Percentiles rank a stretch among this genome's conserved stretches.
Evolutionary conservation across 768 basidiomycete species (phyloP).

Genomic region (Lentinula sp.): DNA sequence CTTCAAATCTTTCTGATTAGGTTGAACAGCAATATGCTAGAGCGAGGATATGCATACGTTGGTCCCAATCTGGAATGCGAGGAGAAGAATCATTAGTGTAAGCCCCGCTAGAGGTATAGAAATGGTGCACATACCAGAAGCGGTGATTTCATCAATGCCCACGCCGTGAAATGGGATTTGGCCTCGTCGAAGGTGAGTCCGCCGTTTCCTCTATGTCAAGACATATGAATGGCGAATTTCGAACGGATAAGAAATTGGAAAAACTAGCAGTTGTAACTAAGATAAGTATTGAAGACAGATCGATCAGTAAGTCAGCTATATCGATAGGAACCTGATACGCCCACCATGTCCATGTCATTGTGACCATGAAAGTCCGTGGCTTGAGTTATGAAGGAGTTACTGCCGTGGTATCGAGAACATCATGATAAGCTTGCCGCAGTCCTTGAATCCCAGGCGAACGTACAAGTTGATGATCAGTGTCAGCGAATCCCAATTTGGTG

Average conservation of each 20-base stretch:
- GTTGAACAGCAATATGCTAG: too few relatives aligned
- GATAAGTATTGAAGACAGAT: background rate
- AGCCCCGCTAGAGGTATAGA: background rate
- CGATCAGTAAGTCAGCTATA: background rate
- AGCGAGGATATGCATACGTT: conserved; percentile 28
- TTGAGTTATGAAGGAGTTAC: conserved; percentile 62
- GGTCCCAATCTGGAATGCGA: conserved; percentile 41
- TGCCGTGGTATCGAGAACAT: conserved; percentile 13
- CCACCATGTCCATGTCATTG: conserved; percentile 66
- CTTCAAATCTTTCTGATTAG: conserved; percentile 19
- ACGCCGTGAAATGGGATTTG: conserved; percentile 68
- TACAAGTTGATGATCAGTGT: conserved; percentile 58
- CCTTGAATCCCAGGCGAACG: background rate
- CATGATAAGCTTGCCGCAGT: too few relatives aligned
- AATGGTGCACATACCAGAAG: conserved; percentile 25
- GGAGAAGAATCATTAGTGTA: background rate
- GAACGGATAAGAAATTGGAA: background rate
- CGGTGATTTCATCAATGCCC: conserved; percentile 66
- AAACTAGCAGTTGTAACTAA: conserved; percentile 48
- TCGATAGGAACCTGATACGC: conserved; percentile 5
- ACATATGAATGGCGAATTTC: background rate
- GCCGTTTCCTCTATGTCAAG: conserved; percentile 50
- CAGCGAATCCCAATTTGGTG: conserved; percentile 48
- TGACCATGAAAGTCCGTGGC: conserved; percentile 61
- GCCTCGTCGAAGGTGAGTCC: conserved; percentile 53